A percentile compares a stretch with the other conserved stretches of the same genome.
phyloP scores from a whole-genome alignment of 768 basidiomycete genomes.

The Dictyophora rubrovolvata region DNA sequence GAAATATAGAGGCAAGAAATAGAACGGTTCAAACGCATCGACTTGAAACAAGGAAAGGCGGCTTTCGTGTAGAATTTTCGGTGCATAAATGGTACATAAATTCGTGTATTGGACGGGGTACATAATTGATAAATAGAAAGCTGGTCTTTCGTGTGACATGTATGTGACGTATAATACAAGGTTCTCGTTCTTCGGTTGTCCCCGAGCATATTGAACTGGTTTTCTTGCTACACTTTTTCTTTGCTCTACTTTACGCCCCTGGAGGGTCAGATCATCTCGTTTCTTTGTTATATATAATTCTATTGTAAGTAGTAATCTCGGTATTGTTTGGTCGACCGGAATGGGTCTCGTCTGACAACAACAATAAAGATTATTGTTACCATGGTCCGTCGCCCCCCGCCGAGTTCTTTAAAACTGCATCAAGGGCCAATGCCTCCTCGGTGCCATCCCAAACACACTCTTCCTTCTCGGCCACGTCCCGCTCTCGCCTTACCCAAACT shows the following conservation, averaged over 20 bases:
- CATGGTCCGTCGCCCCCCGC: slow-evolving; percentile 64
- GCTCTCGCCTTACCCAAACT: slow-evolving; percentile 15
- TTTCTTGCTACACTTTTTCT: background rate
- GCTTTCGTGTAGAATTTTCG: slow-evolving; percentile 60
- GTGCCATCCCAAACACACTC: slow-evolving; percentile 48
- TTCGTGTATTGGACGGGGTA: background rate
- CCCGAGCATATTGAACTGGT: background rate
- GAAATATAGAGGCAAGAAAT: slow-evolving; percentile 58
- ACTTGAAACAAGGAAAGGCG: slow-evolving; percentile 75
- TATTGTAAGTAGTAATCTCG: background rate
- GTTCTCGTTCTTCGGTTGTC: too few species aligned
- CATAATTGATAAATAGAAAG: background rate
- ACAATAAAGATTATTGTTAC: background rate
- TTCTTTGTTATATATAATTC: background rate
- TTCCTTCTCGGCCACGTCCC: slow-evolving; percentile 59
- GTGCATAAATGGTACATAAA: background rate
- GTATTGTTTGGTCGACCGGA: too few species aligned
- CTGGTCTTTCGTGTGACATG: too few species aligned
- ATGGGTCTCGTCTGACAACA: too few species aligned
- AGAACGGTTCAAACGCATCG: slow-evolving; percentile 82
- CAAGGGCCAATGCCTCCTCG: slow-evolving; percentile 55
- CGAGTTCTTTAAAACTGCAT: slow-evolving; percentile 51
- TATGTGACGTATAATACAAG: too few species aligned
- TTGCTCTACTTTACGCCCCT: background rate
- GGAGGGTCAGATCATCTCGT: background rate